These are phyloP conservation scores for Phlyctochytrium arcticum DNA, from an alignment of 192 early-diverging fungal genomes.

Conservation along the genomic window DNA sequence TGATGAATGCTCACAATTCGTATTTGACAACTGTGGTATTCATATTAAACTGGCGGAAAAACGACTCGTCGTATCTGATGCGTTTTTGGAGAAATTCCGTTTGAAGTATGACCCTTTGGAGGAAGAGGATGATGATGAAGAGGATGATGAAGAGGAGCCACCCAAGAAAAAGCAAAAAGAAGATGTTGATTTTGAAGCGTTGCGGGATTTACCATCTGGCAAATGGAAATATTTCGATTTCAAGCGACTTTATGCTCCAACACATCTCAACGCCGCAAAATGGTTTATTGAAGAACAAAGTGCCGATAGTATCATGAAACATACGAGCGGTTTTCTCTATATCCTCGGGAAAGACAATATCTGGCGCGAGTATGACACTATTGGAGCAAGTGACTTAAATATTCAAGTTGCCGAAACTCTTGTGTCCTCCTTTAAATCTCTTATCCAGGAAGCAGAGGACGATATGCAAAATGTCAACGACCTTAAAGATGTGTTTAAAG, in stretches of 20 bases:
- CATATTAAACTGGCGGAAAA: not conserved
- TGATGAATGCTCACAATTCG: not conserved
- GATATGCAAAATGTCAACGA: not conserved
- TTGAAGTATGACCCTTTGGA: no score
- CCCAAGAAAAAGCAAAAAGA: not conserved
- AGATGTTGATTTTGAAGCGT: not conserved
- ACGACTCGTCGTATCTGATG: not conserved
- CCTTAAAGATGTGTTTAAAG: not conserved
- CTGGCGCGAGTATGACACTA: not conserved
- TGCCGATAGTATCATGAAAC: not conserved
- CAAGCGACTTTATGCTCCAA: not conserved
- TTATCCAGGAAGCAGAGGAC: not conserved
- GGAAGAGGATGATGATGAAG: no score
- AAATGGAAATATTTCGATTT: slow-evolving; percentile 13
- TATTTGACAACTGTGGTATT: not conserved
- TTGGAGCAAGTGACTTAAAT: not conserved
- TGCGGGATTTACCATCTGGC: not conserved
- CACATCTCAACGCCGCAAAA: not conserved
- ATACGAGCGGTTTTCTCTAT: not conserved
- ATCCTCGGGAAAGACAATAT: slow-evolving; percentile 10
- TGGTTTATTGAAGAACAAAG: slow-evolving; percentile 1
- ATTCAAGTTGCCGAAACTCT: slow-evolving; percentile 7
- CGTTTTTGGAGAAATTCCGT: not conserved
- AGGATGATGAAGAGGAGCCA: no score
- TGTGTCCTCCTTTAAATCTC: not conserved